These are phyloP conservation scores for Arthroderma sp. DNA, from an alignment of 2,329 filamentous ascomycete species.

Conservation along the genomic window DNA sequence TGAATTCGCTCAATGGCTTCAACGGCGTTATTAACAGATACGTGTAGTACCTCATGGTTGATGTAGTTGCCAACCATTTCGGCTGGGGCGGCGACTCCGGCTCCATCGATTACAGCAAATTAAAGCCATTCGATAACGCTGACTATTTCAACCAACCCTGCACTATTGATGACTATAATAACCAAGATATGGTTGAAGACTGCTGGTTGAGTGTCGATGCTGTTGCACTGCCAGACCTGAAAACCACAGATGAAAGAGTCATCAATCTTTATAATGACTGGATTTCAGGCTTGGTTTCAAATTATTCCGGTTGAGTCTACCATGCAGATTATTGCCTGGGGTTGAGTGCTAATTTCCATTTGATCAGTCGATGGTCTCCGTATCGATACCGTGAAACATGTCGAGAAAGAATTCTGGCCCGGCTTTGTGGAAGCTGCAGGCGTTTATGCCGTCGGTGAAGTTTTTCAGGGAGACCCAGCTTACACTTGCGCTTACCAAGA, in stretches of 20 bases:
- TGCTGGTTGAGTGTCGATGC: conserved; percentile 45
- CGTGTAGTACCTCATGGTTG: conserved; percentile 36
- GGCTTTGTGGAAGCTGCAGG: conserved; percentile 25
- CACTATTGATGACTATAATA: conserved; percentile 37
- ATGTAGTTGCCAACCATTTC: conserved; percentile 38
- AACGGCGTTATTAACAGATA: background rate
- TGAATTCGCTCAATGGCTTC: background rate
- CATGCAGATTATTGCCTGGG: background rate
- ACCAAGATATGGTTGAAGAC: conserved; percentile 31
- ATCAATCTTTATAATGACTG: conserved; percentile 43
- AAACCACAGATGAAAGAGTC: conserved; percentile 41
- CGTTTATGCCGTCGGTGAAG: conserved; percentile 37
- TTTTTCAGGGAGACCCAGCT: conserved; percentile 24
- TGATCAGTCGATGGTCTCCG: conserved; percentile 35
- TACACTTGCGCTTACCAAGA: conserved; percentile 32
- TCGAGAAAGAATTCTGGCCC: conserved; percentile 30
- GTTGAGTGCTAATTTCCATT: background rate
- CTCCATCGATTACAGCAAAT: conserved; percentile 43
- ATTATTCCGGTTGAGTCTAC: conserved; percentile 44
- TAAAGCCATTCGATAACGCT: conserved; percentile 42
- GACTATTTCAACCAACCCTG: conserved; percentile 51
- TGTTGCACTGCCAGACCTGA: conserved; percentile 48
- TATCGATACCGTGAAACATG: conserved; percentile 37
- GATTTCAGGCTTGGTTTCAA: conserved; percentile 44
- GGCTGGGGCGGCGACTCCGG: conserved; percentile 35